Evolutionary conservation across 2,329 filamentous ascomycete species (phyloP).

Genomic region (Fusarium robinianum): DNA sequence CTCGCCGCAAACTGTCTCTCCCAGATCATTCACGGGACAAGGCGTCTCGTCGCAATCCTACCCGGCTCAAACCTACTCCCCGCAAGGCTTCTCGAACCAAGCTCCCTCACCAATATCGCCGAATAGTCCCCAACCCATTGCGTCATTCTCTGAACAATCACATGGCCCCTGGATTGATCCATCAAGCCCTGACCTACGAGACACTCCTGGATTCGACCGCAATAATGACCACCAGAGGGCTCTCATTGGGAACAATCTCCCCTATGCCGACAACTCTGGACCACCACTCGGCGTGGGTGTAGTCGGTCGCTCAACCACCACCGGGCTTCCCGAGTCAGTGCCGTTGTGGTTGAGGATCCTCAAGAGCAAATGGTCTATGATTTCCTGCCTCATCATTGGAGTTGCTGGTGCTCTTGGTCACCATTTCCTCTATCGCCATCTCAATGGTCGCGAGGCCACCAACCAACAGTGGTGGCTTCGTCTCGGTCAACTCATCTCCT

Average conservation of each 20-base stretch:
- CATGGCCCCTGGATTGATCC: constrained; percentile 19
- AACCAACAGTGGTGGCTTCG: constrained; percentile 17
- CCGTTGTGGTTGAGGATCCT: constrained; percentile 9
- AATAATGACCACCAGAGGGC: constrained; percentile 8
- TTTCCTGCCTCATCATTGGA: constrained; percentile 11
- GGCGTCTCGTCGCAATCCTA: constrained; percentile 10
- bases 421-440: constrained; percentile 6
- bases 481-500: constrained; percentile 19
- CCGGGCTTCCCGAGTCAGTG: too few species aligned
- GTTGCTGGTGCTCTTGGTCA: constrained; percentile 8
- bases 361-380: constrained; percentile 16
- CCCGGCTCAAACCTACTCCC: not conserved
- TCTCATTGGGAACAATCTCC: not conserved
- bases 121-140: not conserved
- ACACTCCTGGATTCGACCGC: constrained; percentile 9
- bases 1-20: too few species aligned
- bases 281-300: not conserved
- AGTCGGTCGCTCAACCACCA: not conserved
- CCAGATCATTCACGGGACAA: too few species aligned
- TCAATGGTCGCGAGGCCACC: constrained; percentile 7
- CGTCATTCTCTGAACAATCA: too few species aligned
- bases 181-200: constrained; percentile 15
- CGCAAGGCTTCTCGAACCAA: constrained; percentile 5
- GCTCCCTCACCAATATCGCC: not conserved
- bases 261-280: not conserved